Conservation (phyloP, 352 stramenopile species). For the Blastocystis hominis region DNA sequence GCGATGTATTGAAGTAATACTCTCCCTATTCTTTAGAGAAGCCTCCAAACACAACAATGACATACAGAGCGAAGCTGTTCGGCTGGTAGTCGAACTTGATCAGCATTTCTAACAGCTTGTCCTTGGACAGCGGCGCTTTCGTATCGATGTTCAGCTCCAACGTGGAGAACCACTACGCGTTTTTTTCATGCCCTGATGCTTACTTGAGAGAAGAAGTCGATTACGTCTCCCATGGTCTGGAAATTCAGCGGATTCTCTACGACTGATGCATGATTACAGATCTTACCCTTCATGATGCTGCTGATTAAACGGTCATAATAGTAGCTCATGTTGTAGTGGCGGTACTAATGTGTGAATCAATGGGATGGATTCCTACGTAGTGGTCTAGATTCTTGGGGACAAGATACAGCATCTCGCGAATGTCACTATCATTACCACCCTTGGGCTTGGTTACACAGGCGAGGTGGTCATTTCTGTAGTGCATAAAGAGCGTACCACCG, state of each 20-base stretch:
- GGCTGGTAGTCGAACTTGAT: conserved; percentile 35
- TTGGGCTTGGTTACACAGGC: conserved; percentile 18
- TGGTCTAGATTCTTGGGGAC: conserved; percentile 39
- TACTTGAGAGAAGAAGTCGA: conserved; percentile 37
- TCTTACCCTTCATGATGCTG: not conserved
- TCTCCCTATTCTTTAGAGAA: conserved; percentile 23
- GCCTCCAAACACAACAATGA: not conserved
- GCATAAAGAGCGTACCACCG: not conserved
- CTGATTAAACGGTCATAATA: conserved; percentile 47
- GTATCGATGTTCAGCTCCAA: conserved; percentile 5
- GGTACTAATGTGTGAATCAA: not conserved
- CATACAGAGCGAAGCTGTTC: conserved; percentile 43
- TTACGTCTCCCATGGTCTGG: conserved; percentile 23
- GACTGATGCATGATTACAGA: not conserved
- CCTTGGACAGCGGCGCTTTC: not conserved
- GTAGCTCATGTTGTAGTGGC: conserved; percentile 5
- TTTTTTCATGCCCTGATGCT: not conserved
- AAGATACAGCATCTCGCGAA: conserved; percentile 26
- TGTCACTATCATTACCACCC: not conserved
- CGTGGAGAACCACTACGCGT: conserved; percentile 39
- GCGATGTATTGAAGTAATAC: conserved; percentile 26
- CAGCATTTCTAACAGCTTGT: conserved; percentile 22
- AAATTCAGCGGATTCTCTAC: conserved; percentile 34
- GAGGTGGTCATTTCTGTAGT: conserved; percentile 38
- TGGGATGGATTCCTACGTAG: not conserved